Base-by-base conservation (phyloP, 2,329 filamentous ascomycete species). In the Fusarium pininemorale region DNA sequence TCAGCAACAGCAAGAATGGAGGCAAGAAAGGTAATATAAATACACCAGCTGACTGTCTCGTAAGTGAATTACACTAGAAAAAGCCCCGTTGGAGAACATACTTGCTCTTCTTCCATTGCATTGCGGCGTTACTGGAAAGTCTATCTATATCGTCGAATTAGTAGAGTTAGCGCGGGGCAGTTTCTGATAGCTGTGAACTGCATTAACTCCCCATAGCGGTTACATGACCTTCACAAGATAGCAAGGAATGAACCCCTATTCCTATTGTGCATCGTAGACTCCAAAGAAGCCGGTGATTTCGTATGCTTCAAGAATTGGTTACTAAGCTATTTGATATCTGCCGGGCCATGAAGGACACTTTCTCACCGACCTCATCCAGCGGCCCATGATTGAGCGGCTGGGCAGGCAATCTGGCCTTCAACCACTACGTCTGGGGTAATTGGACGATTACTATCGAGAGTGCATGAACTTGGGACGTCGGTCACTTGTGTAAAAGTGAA, bases 361-460 rank as follows among this genome's bases (percentile, higher is more conserved):
- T 22, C 20, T n/a, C 0, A 16, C 4, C 5, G 5, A 50, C 0
- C 45, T 16, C 5, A n/a, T 12, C 3, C 5, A 10, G 26, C 2
- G 6, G 6, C 2, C 20, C 9, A 10, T 2, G 7, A 8, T 4
- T 12, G 4, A 8, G 14, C 4, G 14, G 3, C 14, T 8, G 16
- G 12, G 11, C 12, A 14, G 5, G 16, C 7, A 8, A 28, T 20
- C 7, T 28, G 8, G 18, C 7, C 41, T 16, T 42, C 14, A 42
- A 42, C 0, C 14, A 24, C n/a, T 12, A 44, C 9, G n/a, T 14
- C 15, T 35, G 14, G 32, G 14, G 32, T 35, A 35, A 35, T 15
- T 35, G 32, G 30, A 32, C 30, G 12, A 32, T 32, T 14, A 7
- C 32, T 32, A 32, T 14, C 2, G 13, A 32, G 32, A 32, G 32